Conservation (phyloP, 2,329 filamentous ascomycete species). For the Pseudofabraea citricarpa region DNA sequence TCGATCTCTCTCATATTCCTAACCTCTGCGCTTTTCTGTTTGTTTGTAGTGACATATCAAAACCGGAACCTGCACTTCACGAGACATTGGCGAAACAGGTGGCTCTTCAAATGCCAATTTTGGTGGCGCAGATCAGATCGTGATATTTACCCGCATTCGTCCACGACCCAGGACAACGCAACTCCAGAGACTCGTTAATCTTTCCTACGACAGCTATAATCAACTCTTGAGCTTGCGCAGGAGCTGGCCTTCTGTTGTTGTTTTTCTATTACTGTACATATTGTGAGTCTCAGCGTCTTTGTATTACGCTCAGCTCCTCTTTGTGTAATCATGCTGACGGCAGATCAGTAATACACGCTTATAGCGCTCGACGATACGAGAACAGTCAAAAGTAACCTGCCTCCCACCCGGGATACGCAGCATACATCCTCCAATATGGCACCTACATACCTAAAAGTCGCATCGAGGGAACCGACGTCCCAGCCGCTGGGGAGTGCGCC, state of each 20-base stretch:
- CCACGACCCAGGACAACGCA: neutral
- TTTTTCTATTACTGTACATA: constrained; percentile 11
- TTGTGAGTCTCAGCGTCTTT: constrained; percentile 3
- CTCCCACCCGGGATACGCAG: neutral
- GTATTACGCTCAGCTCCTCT: neutral
- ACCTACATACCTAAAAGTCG: constrained; percentile 22
- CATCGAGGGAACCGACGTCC: constrained; percentile 12
- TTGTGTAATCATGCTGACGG: neutral
- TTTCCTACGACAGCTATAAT: neutral
- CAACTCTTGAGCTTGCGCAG: constrained; percentile 13
- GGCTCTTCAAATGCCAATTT: neutral
- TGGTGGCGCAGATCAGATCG: neutral
- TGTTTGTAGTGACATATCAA: no score
- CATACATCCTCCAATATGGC: constrained; percentile 18
- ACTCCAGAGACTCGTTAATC: neutral
- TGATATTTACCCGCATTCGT: neutral
- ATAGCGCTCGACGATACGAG: neutral
- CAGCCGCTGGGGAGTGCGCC: constrained; percentile 13
- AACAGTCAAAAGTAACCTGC: neutral
- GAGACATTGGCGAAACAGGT: neutral
- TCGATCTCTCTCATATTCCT: no score
- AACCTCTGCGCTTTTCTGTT: no score
- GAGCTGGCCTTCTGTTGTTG: constrained; percentile 27
- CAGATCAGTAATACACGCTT: neutral
- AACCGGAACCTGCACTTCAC: no score